Evolutionary conservation across 1,139 yeast genomes (phyloP).

Genomic region (Geotrichum fermentans): DNA sequence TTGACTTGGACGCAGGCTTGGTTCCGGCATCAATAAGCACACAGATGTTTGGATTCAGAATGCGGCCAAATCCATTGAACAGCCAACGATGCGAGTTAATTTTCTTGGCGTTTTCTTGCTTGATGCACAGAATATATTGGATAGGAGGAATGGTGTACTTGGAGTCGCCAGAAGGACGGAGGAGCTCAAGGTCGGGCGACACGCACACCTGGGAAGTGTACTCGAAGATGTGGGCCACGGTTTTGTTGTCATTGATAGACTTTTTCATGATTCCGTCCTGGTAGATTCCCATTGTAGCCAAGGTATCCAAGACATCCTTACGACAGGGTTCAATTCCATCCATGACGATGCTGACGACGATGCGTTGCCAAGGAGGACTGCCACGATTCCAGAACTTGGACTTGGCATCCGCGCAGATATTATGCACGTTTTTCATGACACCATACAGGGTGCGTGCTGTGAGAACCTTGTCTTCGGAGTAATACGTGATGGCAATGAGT

Average conservation of each 20-base stretch:
- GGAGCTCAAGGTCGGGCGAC: constrained; percentile 47
- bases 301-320: constrained; percentile 73
- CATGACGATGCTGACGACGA: constrained; percentile 82
- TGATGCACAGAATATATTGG: constrained; percentile 83
- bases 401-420: constrained; percentile 66
- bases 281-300: constrained; percentile 90
- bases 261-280: constrained; percentile 94
- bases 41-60: constrained; percentile 80
- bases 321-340: constrained; percentile 93
- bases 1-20: constrained; percentile 75
- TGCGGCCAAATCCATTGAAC: constrained; percentile 88
- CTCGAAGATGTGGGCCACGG: constrained; percentile 87
- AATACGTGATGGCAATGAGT: constrained; percentile 85
- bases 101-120: constrained; percentile 85
- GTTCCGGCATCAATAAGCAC: constrained; percentile 92
- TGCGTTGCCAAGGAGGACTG: constrained; percentile 90
- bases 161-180: constrained; percentile 53
- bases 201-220: constrained; percentile 65
- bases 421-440: constrained; percentile 85
- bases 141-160: constrained; percentile 59
- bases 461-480: constrained; percentile 73
- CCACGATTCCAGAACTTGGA: constrained; percentile 53
- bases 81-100: constrained; percentile 97
- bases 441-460: constrained; percentile 91
- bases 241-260: constrained; percentile 79